Evolutionary conservation across 2,329 filamentous ascomycete species (phyloP).

Genomic region (Paramyrothecium sp.): DNA sequence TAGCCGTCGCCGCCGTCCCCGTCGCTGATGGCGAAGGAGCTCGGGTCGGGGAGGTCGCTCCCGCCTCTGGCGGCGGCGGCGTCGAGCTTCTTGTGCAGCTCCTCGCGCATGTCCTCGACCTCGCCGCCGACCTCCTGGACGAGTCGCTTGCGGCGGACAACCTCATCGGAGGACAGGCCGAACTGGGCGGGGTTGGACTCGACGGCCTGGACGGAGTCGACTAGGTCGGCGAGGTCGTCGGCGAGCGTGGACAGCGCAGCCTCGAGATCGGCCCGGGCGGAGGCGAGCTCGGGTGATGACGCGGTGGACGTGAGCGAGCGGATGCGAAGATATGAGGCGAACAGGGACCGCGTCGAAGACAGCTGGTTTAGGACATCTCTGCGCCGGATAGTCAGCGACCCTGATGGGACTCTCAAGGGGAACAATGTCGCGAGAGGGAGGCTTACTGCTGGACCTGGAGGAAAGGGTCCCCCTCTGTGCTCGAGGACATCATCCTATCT

Average conservation of each 20-base stretch:
- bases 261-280: conserved; percentile 70
- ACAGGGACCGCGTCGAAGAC: conserved; percentile 77
- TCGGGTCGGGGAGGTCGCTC: conserved; percentile 52
- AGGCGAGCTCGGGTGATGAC: conserved; percentile 79
- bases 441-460: conserved; percentile 69
- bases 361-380: conserved; percentile 90
- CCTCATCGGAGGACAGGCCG: conserved; percentile 80
- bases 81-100: conserved; percentile 64
- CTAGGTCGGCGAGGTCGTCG: conserved; percentile 85
- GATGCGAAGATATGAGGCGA: conserved; percentile 94
- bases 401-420: neutral
- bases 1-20: conserved; percentile 53
- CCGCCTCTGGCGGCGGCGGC: conserved; percentile 12
- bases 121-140: conserved; percentile 89
- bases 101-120: conserved; percentile 83
- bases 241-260: conserved; percentile 64
- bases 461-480: conserved; percentile 67
- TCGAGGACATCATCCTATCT: conserved; percentile 64
- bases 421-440: conserved; percentile 1
- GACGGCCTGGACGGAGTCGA: conserved; percentile 81
- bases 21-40: conserved; percentile 53
- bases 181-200: conserved; percentile 86
- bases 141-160: conserved; percentile 74
- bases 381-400: conserved; percentile 12
- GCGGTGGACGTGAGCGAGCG: conserved; percentile 75